Conservation (phyloP, 2,329 filamentous ascomycete genomes). For the Peltaster fructicola region DNA sequence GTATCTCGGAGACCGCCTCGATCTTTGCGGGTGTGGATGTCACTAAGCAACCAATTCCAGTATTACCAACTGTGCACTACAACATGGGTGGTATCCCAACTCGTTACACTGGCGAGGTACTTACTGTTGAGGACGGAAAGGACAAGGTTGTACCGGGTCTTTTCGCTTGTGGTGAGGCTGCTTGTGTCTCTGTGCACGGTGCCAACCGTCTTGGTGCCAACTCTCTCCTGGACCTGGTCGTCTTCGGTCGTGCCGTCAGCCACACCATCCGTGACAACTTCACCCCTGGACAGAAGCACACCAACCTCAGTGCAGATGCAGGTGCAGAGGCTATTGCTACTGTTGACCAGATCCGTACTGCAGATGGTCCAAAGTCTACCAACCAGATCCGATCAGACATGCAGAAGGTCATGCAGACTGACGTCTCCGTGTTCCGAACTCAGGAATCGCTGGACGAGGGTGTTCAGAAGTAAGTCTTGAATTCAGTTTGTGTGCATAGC, state of each 20-base stretch:
- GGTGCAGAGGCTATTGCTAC: conserved; percentile 74
- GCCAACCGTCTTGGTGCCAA: conserved; percentile 97
- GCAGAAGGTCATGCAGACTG: conserved; percentile 97
- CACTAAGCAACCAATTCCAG: conserved; percentile 88
- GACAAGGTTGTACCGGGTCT: conserved; percentile 90
- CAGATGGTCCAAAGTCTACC: conserved; percentile 71
- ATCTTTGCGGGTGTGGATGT: conserved; percentile 97
- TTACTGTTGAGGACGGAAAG: conserved; percentile 77
- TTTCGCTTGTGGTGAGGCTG: conserved; percentile 91
- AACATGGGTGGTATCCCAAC: conserved; percentile 99
- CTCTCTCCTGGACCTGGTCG: conserved; percentile 91
- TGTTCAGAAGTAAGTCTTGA: conserved; percentile 42
- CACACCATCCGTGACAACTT: conserved; percentile 95
- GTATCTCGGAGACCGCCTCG: conserved; percentile 95
- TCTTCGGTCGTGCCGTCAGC: conserved; percentile 92
- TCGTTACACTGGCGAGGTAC: conserved; percentile 88
- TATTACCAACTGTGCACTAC: conserved; percentile 94
- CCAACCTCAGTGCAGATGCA: conserved; percentile 66
- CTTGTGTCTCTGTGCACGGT: conserved; percentile 94
- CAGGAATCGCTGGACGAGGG: conserved; percentile 88
- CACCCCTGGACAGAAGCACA: conserved; percentile 62
- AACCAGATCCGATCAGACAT: conserved; percentile 77
- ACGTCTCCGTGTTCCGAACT: conserved; percentile 91
- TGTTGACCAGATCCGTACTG: conserved; percentile 70
- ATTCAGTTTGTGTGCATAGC: not conserved